These are phyloP conservation scores for Rhytidiadelphus loreus DNA, from an alignment of 225 moss, liverwort and hornwort species.

Conservation along the genomic window DNA sequence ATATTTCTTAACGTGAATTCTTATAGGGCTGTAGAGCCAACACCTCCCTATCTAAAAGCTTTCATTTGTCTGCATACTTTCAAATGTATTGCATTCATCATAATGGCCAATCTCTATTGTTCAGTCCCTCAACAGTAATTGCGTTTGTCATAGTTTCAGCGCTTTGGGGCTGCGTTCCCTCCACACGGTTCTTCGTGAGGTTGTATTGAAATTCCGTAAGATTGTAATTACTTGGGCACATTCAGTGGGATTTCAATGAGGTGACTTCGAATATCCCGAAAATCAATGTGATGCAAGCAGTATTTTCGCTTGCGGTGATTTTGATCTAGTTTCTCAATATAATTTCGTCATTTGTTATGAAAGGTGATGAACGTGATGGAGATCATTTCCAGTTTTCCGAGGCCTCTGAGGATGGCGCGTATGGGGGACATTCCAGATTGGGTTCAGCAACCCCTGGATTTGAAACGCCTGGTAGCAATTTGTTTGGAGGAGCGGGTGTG, in stretches of 20 bases:
- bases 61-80: not conserved
- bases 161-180: not conserved
- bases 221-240: not conserved
- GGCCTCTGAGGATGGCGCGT: conserved; percentile 32
- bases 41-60: not conserved
- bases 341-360: not conserved
- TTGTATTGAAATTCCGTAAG: not conserved
- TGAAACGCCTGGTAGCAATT: conserved; percentile 16
- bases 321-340: not conserved
- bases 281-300: not conserved
- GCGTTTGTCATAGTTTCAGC: not conserved
- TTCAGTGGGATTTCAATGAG: not conserved
- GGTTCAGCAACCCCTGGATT: conserved; percentile 35
- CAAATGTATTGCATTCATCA: not conserved
- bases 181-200: not conserved
- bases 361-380: conserved; percentile 51
- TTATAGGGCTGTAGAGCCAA: not conserved
- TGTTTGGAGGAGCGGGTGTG: conserved; percentile 14
- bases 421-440: conserved; percentile 18
- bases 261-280: not conserved
- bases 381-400: conserved; percentile 29
- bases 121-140: not conserved
- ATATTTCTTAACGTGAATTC: not conserved
- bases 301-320: not conserved
- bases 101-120: not conserved